phyloP scores from a whole-genome alignment of 768 basidiomycete species.

The Obba rivulosa region DNA sequence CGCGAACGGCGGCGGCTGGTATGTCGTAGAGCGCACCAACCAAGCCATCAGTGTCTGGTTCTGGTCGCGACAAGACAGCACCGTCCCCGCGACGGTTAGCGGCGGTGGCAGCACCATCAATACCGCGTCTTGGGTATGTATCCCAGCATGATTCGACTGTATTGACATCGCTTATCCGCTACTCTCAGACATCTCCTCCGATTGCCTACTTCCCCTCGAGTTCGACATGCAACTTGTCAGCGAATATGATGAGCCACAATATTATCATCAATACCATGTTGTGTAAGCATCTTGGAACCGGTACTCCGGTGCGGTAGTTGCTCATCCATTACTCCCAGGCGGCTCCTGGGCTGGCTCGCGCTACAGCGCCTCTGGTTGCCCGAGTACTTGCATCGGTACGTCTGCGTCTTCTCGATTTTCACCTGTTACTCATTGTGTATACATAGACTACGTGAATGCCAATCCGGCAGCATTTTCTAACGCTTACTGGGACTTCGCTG shows the following conservation, averaged over 20 bases:
- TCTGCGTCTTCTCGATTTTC: not conserved
- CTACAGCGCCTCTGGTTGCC: not conserved
- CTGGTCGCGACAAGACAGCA: conserved; percentile 30
- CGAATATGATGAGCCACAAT: conserved; percentile 29
- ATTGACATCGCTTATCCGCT: too few species aligned
- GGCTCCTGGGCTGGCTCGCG: conserved; percentile 5
- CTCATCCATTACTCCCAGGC: not conserved
- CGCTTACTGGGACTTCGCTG: conserved; percentile 7
- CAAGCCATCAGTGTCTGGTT: conserved; percentile 37
- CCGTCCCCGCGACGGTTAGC: conserved; percentile 22
- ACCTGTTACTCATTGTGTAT: not conserved
- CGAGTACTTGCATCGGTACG: conserved; percentile 3
- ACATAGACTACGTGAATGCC: conserved; percentile 3
- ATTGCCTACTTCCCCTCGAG: conserved; percentile 32
- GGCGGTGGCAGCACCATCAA: conserved; percentile 18
- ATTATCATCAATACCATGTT: conserved; percentile 29
- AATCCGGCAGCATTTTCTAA: conserved; percentile 2
- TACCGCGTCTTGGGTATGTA: conserved; percentile 27
- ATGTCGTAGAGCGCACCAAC: conserved; percentile 33
- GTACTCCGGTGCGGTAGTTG: not conserved
- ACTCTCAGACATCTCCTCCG: conserved; percentile 27
- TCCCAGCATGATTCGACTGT: too few species aligned
- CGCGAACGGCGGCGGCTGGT: conserved; percentile 33
- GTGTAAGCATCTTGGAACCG: not conserved
- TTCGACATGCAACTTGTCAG: conserved; percentile 31